phyloP scores from a whole-genome alignment of 139 green algal species.

The Chlorella sorokiniana region DNA sequence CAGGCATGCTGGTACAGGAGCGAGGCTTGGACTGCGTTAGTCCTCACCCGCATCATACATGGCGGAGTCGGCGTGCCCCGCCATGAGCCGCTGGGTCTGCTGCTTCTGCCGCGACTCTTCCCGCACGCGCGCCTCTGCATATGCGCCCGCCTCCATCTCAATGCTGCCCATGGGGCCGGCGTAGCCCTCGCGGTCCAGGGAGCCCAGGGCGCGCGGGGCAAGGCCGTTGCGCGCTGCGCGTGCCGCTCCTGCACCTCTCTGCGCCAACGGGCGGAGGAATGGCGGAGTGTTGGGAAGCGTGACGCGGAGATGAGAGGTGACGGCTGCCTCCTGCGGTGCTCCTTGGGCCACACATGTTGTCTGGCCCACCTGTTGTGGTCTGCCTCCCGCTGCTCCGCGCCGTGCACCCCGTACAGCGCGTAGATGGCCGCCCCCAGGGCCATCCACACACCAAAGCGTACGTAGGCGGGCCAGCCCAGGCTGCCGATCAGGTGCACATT shows the following conservation, averaged over 20 bases:
- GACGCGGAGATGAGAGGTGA: neutral
- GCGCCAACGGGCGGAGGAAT: neutral
- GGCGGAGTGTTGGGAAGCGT: neutral
- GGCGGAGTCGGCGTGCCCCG: neutral
- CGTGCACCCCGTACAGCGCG: constrained; percentile 40
- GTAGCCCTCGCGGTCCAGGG: constrained; percentile 3
- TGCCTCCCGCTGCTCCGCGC: constrained; percentile 33
- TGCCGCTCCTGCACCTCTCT: constrained; percentile 6
- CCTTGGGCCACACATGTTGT: neutral
- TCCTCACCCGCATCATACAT: constrained; percentile 17
- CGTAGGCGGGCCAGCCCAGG: constrained; percentile 78
- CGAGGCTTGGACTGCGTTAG: neutral
- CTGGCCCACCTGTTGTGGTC: constrained; percentile 1
- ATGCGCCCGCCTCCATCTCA: neutral
- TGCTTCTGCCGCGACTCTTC: neutral
- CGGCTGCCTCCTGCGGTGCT: neutral
- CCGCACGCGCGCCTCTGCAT: neutral
- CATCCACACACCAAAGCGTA: constrained; percentile 81
- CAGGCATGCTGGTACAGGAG: neutral
- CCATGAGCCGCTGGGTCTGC: constrained; percentile 14
- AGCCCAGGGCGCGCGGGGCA: neutral
- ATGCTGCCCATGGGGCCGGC: constrained; percentile 7
- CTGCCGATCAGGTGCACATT: constrained; percentile 77
- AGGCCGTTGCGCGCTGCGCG: neutral
- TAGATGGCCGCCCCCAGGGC: constrained; percentile 39